Percentiles rank a stretch among this genome's conserved stretches.
Conservation (phyloP, 257 asterid genomes). For the Coffea canephora region DNA sequence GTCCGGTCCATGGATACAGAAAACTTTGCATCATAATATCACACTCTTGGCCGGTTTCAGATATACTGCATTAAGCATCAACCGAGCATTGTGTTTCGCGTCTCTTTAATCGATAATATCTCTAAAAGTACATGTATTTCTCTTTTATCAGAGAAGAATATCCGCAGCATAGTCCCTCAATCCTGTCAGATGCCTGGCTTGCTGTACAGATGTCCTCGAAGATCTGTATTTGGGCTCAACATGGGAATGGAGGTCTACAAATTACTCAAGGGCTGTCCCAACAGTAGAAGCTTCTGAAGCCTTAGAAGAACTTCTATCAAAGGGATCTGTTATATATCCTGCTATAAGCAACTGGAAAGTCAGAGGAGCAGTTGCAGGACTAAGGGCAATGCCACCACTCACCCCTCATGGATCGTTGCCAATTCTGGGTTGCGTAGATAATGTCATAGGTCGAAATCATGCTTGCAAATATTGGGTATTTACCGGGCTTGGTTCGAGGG, state of each 20-base stretch:
- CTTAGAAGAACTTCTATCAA: constrained; percentile 57
- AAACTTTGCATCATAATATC: too few species aligned
- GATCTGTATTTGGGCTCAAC: constrained; percentile 78
- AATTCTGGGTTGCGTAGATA: constrained; percentile 67
- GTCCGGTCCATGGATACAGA: too few species aligned
- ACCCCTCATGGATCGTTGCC: constrained; percentile 79
- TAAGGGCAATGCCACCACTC: constrained; percentile 91
- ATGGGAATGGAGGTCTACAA: constrained; percentile 89
- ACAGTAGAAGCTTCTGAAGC: constrained; percentile 60
- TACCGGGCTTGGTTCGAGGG: constrained; percentile 93
- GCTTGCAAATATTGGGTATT: constrained; percentile 75
- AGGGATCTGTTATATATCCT: constrained; percentile 71
- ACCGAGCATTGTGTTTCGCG: too few species aligned
- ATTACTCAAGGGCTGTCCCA: constrained; percentile 55
- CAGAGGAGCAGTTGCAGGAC: constrained; percentile 65
- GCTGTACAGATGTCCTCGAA: constrained; percentile 61
- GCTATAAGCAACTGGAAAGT: constrained; percentile 55
- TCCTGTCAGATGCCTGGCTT: constrained; percentile 90
- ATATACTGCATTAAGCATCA: too few species aligned
- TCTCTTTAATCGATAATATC: too few species aligned
- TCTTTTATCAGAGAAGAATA: constrained; percentile 56
- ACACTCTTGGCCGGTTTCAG: too few species aligned
- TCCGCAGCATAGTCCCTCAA: constrained; percentile 68
- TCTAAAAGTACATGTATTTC: background rate
- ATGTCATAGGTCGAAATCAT: constrained; percentile 32